A percentile compares a stretch with the other conserved stretches of the same genome.
Evolutionary conservation across 108 stramenopile genomes (phyloP).

Genomic region (Pseudonitzschia delicatissima): DNA sequence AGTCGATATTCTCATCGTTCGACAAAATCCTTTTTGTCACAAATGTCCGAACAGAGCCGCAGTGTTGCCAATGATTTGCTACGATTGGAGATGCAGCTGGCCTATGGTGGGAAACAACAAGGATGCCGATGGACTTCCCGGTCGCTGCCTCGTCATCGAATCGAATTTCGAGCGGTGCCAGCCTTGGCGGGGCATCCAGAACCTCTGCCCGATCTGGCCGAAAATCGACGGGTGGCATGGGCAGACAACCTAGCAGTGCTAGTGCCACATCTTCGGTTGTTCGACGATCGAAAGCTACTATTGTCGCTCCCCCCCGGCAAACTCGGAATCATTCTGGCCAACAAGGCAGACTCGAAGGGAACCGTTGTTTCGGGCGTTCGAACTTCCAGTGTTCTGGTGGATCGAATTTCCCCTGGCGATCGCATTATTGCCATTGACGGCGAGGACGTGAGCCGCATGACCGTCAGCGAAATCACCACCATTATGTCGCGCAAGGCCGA

Average conservation of each 20-base stretch:
- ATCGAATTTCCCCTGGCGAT: constrained; percentile 79
- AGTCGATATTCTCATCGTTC: constrained; percentile 75
- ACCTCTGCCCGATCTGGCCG: constrained; percentile 5
- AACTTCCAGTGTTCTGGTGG: constrained; percentile 70
- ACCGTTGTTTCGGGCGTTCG: constrained; percentile 89
- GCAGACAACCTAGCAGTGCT: background rate
- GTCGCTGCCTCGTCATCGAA: too few species aligned
- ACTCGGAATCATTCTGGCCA: constrained; percentile 88
- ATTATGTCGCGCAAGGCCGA: constrained; percentile 88
- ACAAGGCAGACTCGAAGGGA: constrained; percentile 80
- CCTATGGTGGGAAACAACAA: constrained; percentile 27
- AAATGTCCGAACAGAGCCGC: constrained; percentile 85
- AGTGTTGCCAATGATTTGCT: constrained; percentile 85
- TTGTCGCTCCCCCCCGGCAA: constrained; percentile 85
- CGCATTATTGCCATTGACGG: constrained; percentile 88
- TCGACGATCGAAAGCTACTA: constrained; percentile 61
- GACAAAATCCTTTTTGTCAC: constrained; percentile 73
- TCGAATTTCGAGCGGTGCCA: too few species aligned
- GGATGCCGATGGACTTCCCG: background rate
- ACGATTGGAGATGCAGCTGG: constrained; percentile 80
- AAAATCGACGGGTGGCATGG: constrained; percentile 18
- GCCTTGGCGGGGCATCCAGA: constrained; percentile 13
- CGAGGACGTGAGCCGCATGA: constrained; percentile 89
- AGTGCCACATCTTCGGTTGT: constrained; percentile 21
- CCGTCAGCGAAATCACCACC: constrained; percentile 83